Conservation (phyloP, 1,284 basidiomycete species). For the Apiotrichum montevideense region DNA sequence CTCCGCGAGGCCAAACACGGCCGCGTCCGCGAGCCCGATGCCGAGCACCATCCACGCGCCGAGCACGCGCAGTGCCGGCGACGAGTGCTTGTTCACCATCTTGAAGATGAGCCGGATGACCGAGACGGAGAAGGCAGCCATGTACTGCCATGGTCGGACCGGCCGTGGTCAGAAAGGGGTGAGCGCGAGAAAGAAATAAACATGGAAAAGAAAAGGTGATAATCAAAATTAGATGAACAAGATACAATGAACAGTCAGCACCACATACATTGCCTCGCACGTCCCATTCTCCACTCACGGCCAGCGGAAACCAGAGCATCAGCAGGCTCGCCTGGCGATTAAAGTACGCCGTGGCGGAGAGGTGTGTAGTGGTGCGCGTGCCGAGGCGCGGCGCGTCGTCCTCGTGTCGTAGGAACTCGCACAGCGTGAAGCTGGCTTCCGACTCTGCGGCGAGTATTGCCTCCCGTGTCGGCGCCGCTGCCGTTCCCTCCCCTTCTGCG, state of each 20-base stretch:
- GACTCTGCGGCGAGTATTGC: no score
- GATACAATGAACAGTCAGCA: no score
- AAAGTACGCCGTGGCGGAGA: constrained; percentile 40
- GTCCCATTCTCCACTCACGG: constrained; percentile 26
- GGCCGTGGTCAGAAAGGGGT: no score
- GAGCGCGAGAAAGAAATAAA: no score
- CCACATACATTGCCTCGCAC: no score
- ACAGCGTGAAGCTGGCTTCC: no score
- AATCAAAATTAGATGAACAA: no score
- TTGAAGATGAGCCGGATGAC: constrained; percentile 38
- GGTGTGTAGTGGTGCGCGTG: constrained; percentile 3
- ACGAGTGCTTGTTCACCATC: constrained; percentile 26
- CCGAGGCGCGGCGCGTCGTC: no score
- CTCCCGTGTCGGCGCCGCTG: no score
- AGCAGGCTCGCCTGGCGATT: constrained; percentile 44
- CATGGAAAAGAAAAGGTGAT: no score
- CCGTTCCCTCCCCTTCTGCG: no score
- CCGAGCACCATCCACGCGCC: constrained; percentile 36
- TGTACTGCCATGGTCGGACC: constrained; percentile 23
- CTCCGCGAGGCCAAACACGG: constrained; percentile 42
- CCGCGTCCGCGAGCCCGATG: constrained; percentile 37
- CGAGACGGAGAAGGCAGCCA: constrained; percentile 38
- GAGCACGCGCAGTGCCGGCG: constrained; percentile 26
- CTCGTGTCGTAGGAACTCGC: no score
- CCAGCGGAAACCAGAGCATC: constrained; percentile 45